Base-by-base conservation (phyloP, 148 eudicot species). In the Camellia lanceoleosa region DNA sequence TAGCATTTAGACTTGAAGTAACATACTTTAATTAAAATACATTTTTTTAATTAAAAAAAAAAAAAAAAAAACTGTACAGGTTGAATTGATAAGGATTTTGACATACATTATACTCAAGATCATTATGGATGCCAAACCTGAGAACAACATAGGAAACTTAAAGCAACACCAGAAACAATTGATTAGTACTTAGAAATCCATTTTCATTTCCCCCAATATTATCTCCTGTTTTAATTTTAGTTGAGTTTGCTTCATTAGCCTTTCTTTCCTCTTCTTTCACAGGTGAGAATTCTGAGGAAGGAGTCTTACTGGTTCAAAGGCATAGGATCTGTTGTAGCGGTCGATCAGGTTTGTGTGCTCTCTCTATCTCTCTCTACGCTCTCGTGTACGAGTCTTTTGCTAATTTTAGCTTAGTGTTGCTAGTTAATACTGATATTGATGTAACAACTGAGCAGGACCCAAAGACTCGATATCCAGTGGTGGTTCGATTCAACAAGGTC, bases 221-320 rank as follows among this genome's bases (percentile, higher is more conserved):
- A 30, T 30, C 38, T 30, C 0, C 38, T 30, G 38, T 30, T 30
- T 30, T 20, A 23, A 7, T 8, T 65, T 9, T 30, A 10, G 42
- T 65, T 65, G 1, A 65, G 68, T 41, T 66, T 11, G 70, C 4
- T 30, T 10, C 38, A 30, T 30, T 30, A 66, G 7, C 52, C 44
- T 5, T 10, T 0, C 12, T 3, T 3, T 44, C 18, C 18, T 44
- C 55, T 70, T 0, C 73, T 15, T 47, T 15, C 11, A 47, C 73
- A 76, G 79, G 79, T 76, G 79, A 76, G 79, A 47, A 76, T 76
- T 63, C 44, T 76, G 42, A 63, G 79, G 49, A 76, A 47, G 69
- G 79, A 76, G 13, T 76, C 79, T 14, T 76, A 76, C 70, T 76
- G 79, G 79, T 76, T 3, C 70, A 76, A 76, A 76, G 79, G 79